Evolutionary conservation across 2,329 filamentous ascomycete genomes (phyloP).

Genomic region (Paecilomyces sp.): DNA sequence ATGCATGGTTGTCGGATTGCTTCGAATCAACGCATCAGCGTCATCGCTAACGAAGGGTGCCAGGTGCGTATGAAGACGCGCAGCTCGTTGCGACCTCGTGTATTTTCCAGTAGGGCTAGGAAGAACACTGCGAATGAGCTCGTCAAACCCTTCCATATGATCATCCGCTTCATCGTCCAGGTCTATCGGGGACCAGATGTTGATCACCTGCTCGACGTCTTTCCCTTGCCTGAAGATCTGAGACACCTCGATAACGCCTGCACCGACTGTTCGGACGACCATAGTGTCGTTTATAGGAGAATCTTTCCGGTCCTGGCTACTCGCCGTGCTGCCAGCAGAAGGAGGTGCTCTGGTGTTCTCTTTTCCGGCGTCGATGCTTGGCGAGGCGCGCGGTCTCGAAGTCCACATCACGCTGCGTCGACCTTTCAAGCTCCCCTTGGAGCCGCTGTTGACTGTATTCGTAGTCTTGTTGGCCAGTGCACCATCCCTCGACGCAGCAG

Average conservation of each 20-base stretch:
- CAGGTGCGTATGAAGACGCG: conserved; percentile 71
- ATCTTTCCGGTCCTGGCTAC: conserved; percentile 16
- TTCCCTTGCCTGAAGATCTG: conserved; percentile 63
- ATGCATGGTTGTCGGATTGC: conserved; percentile 80
- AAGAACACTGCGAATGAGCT: conserved; percentile 65
- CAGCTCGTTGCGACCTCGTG: conserved; percentile 63
- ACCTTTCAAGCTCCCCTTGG: conserved; percentile 30
- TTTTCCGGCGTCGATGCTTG: conserved; percentile 23
- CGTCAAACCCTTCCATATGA: conserved; percentile 61
- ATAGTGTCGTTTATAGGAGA: conserved; percentile 25
- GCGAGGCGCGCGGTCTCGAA: conserved; percentile 23
- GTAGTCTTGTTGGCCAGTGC: conserved; percentile 17
- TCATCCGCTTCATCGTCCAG: conserved; percentile 52
- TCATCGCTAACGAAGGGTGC: conserved; percentile 72
- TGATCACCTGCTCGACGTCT: conserved; percentile 68
- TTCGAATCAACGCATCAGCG: conserved; percentile 71
- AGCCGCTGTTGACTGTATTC: conserved; percentile 20
- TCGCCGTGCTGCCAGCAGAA: conserved; percentile 23
- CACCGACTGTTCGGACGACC: conserved; percentile 63
- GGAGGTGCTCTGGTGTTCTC: conserved; percentile 20
- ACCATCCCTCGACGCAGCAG: conserved; percentile 29
- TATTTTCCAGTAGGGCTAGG: conserved; percentile 67
- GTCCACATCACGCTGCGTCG: conserved; percentile 41
- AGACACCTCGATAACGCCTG: conserved; percentile 72
- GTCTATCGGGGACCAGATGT: conserved; percentile 64